A percentile compares a stretch with the other conserved stretches of the same genome.
Conservation (phyloP, 2,329 filamentous ascomycete species). For the Davidsoniella eucalypti region DNA sequence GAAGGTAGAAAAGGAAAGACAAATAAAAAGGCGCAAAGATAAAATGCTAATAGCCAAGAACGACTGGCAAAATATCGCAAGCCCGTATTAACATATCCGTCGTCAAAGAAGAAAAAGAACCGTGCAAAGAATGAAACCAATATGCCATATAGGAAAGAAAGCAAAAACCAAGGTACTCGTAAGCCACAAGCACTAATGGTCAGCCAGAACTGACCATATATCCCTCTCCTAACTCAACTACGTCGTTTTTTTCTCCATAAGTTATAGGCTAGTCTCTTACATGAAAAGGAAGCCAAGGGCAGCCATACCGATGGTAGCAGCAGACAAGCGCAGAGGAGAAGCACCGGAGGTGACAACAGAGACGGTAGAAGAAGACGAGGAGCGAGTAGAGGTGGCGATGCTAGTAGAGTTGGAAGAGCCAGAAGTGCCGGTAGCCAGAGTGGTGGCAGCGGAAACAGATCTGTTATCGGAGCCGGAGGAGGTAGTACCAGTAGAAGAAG, state of each 20-base stretch:
- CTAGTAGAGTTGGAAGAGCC: background rate
- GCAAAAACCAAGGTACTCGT: background rate
- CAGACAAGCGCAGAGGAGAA: constrained; percentile 3
- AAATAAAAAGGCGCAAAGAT: background rate
- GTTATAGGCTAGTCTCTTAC: constrained; percentile 1
- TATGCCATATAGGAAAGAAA: background rate
- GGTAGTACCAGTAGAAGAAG: background rate
- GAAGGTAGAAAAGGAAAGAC: background rate
- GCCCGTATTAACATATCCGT: background rate
- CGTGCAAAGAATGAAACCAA: background rate
- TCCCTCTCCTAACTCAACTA: too few relatives aligned
- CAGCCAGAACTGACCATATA: too few relatives aligned
- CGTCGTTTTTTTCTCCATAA: background rate
- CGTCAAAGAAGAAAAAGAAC: background rate
- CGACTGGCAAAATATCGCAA: background rate
- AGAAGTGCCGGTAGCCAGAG: background rate
- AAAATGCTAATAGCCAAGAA: background rate
- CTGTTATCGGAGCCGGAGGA: background rate
- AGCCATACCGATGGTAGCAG: constrained; percentile 8
- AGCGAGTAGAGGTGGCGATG: background rate
- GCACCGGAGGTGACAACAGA: constrained; percentile 2
- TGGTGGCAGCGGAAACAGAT: background rate
- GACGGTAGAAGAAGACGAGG: background rate
- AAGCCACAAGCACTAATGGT: too few relatives aligned
- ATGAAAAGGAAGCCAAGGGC: constrained; percentile 7